These are phyloP conservation scores for Neurospora hispaniola DNA, from an alignment of 495 filamentous ascomycete genomes.

Conservation along the genomic window DNA sequence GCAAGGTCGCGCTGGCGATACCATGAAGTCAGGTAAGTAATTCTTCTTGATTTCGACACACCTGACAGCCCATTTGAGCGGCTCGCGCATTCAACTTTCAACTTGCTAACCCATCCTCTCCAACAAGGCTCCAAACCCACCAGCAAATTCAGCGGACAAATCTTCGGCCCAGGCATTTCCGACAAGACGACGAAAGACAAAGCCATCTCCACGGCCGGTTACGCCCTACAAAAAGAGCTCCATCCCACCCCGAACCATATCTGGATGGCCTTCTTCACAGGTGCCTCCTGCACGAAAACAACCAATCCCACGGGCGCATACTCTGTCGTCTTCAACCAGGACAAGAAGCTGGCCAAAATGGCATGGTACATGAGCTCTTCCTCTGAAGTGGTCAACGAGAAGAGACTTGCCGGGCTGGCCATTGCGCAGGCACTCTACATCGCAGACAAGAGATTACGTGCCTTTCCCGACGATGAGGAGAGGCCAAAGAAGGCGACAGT, in stretches of 20 bases:
- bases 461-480: not conserved
- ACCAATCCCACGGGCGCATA: not conserved
- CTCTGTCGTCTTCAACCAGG: not conserved
- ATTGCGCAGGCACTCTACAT: not conserved
- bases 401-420: not conserved
- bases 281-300: not conserved
- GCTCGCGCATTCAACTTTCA: not conserved
- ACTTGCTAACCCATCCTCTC: not conserved
- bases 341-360: not conserved
- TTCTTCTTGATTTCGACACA: no score
- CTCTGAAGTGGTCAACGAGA: not conserved
- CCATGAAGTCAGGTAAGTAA: no score
- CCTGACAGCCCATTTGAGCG: no score
- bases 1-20: no score
- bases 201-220: not conserved
- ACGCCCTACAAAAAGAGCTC: not conserved
- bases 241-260: not conserved
- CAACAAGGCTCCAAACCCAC: not conserved
- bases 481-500: not conserved
- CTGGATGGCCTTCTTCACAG: not conserved
- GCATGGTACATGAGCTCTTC: not conserved
- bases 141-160: not conserved
- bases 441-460: not conserved
- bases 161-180: not conserved
- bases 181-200: not conserved